Conservation (phyloP, 116 monocot species). For the Thalassia testudinum region DNA sequence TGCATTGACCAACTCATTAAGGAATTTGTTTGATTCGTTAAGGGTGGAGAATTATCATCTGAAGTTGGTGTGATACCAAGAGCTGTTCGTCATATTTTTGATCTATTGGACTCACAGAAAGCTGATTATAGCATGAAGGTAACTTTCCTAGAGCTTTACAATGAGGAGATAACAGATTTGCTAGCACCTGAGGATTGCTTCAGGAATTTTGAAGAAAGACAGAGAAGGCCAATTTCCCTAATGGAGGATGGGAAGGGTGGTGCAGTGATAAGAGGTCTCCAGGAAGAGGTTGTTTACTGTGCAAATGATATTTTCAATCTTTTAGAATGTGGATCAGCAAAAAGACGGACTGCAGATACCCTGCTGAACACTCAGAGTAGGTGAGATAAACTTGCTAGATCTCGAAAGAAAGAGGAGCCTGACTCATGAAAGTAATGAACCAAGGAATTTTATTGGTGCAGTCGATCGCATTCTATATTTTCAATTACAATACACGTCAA, state of each 20-base stretch:
- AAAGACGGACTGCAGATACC: slow-evolving; percentile 52
- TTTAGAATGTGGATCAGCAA: slow-evolving; percentile 42
- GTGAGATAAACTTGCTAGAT: slow-evolving; percentile 8
- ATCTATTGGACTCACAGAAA: slow-evolving; percentile 44
- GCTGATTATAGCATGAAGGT: slow-evolving; percentile 74
- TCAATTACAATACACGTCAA: slow-evolving; percentile 73
- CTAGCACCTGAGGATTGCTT: slow-evolving; percentile 41
- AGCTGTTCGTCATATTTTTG: slow-evolving; percentile 69
- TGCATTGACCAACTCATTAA: background rate
- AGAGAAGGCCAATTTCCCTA: slow-evolving; percentile 49
- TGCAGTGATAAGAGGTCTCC: slow-evolving; percentile 64
- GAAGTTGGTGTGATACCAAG: slow-evolving; percentile 83
- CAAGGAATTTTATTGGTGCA: slow-evolving; percentile 19
- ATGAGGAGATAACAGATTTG: slow-evolving; percentile 83
- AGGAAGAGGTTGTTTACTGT: slow-evolving; percentile 63
- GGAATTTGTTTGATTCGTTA: background rate
- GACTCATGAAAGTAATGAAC: background rate
- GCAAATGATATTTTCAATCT: slow-evolving; percentile 56
- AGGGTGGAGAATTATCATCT: slow-evolving; percentile 33
- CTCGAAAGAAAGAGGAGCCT: background rate
- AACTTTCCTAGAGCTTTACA: slow-evolving; percentile 76
- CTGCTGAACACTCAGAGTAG: slow-evolving; percentile 76
- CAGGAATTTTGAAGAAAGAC: slow-evolving; percentile 37
- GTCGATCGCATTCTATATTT: slow-evolving; percentile 83
- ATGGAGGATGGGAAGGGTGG: slow-evolving; percentile 95